Percentiles rank a stretch among this genome's conserved stretches.
These are phyloP conservation scores for Colletotrichum coccodes DNA, from an alignment of 2,329 filamentous ascomycete species.

Conservation along the genomic window DNA sequence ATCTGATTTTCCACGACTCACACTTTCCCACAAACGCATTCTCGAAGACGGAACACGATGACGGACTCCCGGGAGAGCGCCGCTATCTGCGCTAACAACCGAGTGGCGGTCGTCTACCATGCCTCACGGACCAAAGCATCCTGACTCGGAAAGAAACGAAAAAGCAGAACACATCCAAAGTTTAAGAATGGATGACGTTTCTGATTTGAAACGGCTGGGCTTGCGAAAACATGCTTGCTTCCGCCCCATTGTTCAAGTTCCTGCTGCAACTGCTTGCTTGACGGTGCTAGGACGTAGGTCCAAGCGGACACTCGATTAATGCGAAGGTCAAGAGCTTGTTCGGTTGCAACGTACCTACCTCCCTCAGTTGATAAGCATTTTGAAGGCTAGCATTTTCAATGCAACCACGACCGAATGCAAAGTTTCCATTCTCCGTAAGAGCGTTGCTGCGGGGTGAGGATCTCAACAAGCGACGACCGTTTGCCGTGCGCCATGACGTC, in stretches of 20 bases:
- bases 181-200: slow-evolving; percentile 6
- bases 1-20: not conserved
- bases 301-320: slow-evolving; percentile 18
- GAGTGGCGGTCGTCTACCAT: not conserved
- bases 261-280: slow-evolving; percentile 4
- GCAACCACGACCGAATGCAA: not conserved
- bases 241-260: slow-evolving; percentile 6
- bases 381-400: not conserved
- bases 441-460: not conserved
- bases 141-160: not conserved
- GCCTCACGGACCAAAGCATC: slow-evolving; percentile 9
- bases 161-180: not conserved
- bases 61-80: not conserved
- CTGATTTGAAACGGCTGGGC: slow-evolving; percentile 24
- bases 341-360: not conserved
- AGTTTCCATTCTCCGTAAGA: not conserved
- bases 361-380: not conserved
- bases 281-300: slow-evolving; percentile 18
- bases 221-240: not conserved
- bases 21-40: not conserved
- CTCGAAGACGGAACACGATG: not conserved
- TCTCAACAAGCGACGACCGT: not conserved
- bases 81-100: not conserved
- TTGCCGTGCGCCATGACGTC: slow-evolving; percentile 10
- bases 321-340: not conserved